Evolutionary conservation across 2,329 filamentous ascomycete genomes (phyloP), one percentile per base, ranked within the genome.

Genomic region (Tetracladium maxilliforme): DNA sequence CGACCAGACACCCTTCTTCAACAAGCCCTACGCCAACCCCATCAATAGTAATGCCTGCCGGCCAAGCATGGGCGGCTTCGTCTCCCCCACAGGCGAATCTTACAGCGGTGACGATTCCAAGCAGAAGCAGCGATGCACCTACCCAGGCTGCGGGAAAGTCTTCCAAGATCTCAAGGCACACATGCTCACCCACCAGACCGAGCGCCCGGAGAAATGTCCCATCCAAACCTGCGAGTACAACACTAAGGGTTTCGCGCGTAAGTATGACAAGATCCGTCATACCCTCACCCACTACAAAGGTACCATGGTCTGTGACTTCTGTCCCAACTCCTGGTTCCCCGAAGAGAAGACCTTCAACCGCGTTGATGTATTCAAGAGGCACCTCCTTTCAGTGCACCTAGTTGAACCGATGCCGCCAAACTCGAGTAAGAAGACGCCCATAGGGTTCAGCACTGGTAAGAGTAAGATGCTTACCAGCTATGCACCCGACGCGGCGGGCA

Each of bases 211-310:
- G 45, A 95, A 95, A 49, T 98, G 90, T 48, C 87, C 87, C 0
- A 94, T 95, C 31, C 64, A 77, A 28, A 86, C 76, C 3, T 95
- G 87, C 58, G 84, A 94, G 42, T 95, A 94, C 47, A 80, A 94
- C 51, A 65, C 68, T 38, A 95, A 94, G 49, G 87, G 87, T 0
- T 95, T 95, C 43, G 87, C 87, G 4, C 68, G 87, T 32, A 95
- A 95, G 51, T 98, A 95, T 47, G 90, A 95, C 56, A 94, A 94
- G 62, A 95, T 95, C 49, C 64, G 90, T 9, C 90, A 98, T 47
- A 92, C 87, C 2, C 55, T 95, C 34, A 95, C 87, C 4, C 90
- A 95, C 47, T 98, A 95, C 61, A 92, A 93, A 50, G 87, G 87
- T 7, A 94, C 83, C 10, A 94, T 95, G 84, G 79, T 93, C 6